Evolutionary conservation across 306 rosid genomes (phyloP).

Genomic region (Dalbergia cultrata): DNA sequence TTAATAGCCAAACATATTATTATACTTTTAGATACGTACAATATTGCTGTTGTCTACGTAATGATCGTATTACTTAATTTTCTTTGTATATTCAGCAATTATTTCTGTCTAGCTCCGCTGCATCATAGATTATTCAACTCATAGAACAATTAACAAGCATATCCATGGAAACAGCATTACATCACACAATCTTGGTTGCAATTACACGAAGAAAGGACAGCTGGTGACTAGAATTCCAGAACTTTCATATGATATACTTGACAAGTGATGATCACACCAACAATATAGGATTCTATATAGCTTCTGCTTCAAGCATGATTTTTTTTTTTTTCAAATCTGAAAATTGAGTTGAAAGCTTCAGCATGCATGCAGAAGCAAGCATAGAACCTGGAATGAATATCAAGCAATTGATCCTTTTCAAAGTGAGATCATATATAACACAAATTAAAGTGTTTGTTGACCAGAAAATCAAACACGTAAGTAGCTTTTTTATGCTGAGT

Average conservation of each 20-base stretch:
- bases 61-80: background rate
- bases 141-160: constrained; percentile 26
- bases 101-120: constrained; percentile 21
- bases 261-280: constrained; percentile 21
- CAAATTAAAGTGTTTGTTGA: background rate
- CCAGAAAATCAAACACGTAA: constrained; percentile 26
- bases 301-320: constrained; percentile 31
- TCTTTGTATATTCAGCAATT: background rate
- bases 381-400: constrained; percentile 15
- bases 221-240: constrained; percentile 35
- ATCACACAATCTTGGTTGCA: constrained; percentile 33
- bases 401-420: constrained; percentile 32
- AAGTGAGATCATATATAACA: background rate
- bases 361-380: constrained; percentile 14
- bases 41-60: background rate
- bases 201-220: constrained; percentile 25
- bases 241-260: constrained; percentile 28
- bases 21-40: background rate
- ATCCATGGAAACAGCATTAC: constrained; percentile 32
- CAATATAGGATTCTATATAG: background rate
- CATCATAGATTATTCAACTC: background rate
- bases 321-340: background rate
- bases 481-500: background rate
- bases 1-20: background rate
- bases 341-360: constrained; percentile 11